Base-by-base conservation (phyloP, 2,329 filamentous ascomycete genomes). In the Xylaria sp. region DNA sequence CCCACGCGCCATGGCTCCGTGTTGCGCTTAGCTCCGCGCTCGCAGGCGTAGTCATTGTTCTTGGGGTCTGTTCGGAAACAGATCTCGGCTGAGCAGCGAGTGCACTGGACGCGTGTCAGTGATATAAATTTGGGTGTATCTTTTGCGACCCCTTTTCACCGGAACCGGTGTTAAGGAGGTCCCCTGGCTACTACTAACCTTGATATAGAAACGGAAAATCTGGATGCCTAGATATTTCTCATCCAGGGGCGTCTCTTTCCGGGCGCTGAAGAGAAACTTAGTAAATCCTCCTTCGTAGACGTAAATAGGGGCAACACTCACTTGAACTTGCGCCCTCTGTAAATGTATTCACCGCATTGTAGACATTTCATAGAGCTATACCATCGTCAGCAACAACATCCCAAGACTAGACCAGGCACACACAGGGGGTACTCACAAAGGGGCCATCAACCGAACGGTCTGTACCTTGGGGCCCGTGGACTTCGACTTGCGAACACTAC, bases 321-420 rank as follows among this genome's bases (percentile, higher is more conserved):
- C 61, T 97, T 97, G 82, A 97, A 97, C 71, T 97, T 97, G 62
- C 92, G 85, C 0, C 92, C 92, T 68, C 91, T 91, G 80, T 95
- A 93, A 70, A 96, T 94, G 78, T 88, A 96, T 75, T 95, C 69
- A 61, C 79, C 80, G 62, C 80, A 82, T 0, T 74, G 74, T 2
- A 74, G 75, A 65, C 79, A 81, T 42, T 76, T 76, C 68, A 72
- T 71, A 50, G 66, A 69, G 54, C 63, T 65, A 16, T 11, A 8
- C 4, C 9, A 30, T 8, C 37, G 47, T 61, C 47, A 63, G 57
- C 23, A 30, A 42, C 37, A 9, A 42, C 13, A 42, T 10, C 8
- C 7, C 1, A 42, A 13, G 8, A 30, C 7, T 19, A 8, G 13
- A 48, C 11, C 8, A 23, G 16, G 23, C 9, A 8, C 9, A 18